Conservation (phyloP, 805 yeast genomes). For the Kazachstania psychrophila region DNA sequence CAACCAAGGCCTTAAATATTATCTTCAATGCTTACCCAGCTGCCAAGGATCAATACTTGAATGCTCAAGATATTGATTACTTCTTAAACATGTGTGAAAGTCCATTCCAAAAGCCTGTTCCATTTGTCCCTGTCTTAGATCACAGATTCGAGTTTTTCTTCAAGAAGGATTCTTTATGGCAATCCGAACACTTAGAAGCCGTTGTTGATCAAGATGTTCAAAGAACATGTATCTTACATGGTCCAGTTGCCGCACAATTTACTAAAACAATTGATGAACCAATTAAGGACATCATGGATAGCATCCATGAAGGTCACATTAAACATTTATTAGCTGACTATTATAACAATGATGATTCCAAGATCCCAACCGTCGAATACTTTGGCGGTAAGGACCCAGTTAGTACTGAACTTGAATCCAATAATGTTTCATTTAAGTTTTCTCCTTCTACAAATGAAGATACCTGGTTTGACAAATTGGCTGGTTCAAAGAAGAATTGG, state of each 20-base stretch:
- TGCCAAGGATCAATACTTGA: conserved; percentile 73
- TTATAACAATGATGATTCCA: conserved; percentile 60
- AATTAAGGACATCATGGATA: conserved; percentile 79
- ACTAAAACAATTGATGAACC: conserved; percentile 86
- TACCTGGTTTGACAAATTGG: conserved; percentile 72
- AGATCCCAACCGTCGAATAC: conserved; percentile 82
- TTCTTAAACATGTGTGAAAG: conserved; percentile 75
- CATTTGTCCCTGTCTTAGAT: conserved; percentile 91
- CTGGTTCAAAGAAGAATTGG: conserved; percentile 78
- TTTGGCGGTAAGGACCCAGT: conserved; percentile 62
- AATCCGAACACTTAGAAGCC: conserved; percentile 92
- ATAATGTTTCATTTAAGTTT: conserved; percentile 33
- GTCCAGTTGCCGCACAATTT: conserved; percentile 96
- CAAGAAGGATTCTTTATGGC: conserved; percentile 99
- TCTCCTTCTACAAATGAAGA: conserved; percentile 30
- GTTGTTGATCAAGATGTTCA: conserved; percentile 94
- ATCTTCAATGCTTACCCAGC: conserved; percentile 63
- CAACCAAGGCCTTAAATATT: conserved; percentile 48
- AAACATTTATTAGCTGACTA: conserved; percentile 53
- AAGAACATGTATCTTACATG: conserved; percentile 97
- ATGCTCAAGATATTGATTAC: conserved; percentile 91
- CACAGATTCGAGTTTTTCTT: conserved; percentile 91
- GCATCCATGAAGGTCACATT: conserved; percentile 86
- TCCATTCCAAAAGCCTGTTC: conserved; percentile 93
- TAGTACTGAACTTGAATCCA: conserved; percentile 28